phyloP scores from a whole-genome alignment of 2,329 filamentous ascomycete genomes.

The Beauveria sp. region DNA sequence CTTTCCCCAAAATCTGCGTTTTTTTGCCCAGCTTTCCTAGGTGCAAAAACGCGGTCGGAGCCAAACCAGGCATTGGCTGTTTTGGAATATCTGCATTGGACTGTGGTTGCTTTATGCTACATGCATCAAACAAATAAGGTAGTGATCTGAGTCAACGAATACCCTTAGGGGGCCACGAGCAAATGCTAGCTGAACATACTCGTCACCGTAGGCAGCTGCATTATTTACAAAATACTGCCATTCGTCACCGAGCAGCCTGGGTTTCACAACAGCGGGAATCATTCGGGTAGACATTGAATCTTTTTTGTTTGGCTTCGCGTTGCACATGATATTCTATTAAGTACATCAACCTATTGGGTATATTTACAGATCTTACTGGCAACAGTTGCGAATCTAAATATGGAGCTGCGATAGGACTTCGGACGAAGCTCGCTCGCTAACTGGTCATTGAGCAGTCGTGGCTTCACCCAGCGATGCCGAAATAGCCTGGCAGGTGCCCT shows the following conservation, averaged over 20 bases:
- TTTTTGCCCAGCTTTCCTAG: too few relatives aligned
- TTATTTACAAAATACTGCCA: background rate
- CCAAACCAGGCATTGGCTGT: too few relatives aligned
- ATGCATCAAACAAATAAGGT: too few relatives aligned
- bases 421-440: background rate
- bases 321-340: background rate
- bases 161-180: too few relatives aligned
- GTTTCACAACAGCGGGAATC: background rate
- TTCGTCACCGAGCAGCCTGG: background rate
- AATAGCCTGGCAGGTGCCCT: slow-evolving; percentile 26
- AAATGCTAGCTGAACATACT: background rate
- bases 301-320: background rate
- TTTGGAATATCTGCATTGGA: too few relatives aligned
- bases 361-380: background rate
- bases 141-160: too few relatives aligned
- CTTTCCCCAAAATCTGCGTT: too few relatives aligned
- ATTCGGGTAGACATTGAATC: background rate
- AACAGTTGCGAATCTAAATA: background rate
- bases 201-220: background rate
- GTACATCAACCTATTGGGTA: background rate
- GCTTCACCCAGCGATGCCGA: slow-evolving; percentile 29
- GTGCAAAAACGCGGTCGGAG: too few relatives aligned
- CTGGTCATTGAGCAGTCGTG: background rate
- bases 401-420: background rate
- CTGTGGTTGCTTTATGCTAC: too few relatives aligned